phyloP scores from a whole-genome alignment of 1,284 basidiomycete genomes.

The Ceratobasidium sp. region DNA sequence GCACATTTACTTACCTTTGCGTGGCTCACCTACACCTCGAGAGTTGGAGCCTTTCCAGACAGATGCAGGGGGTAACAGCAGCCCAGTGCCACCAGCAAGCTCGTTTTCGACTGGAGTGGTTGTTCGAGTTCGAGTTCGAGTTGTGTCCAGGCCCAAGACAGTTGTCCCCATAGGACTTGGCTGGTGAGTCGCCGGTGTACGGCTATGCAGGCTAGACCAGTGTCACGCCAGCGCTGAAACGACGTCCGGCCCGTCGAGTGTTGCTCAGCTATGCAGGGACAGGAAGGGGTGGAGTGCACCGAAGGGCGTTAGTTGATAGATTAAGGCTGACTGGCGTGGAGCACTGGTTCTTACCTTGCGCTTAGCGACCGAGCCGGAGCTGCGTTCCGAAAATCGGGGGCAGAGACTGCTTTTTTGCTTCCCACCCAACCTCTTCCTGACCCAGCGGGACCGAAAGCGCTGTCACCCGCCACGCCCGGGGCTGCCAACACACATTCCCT shows the following conservation, averaged over 20 bases:
- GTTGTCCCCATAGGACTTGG: slow-evolving; percentile 5
- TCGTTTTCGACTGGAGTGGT: slow-evolving; percentile 17
- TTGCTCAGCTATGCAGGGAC: slow-evolving; percentile 5
- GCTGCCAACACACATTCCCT: slow-evolving; percentile 1
- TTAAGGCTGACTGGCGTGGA: slow-evolving; percentile 24
- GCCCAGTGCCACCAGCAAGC: neutral
- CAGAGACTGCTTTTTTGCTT: slow-evolving; percentile 20
- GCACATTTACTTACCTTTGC: slow-evolving; percentile 20
- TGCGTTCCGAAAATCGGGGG: slow-evolving; percentile 14
- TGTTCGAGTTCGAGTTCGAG: neutral
- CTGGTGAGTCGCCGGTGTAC: neutral
- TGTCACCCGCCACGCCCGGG: slow-evolving; percentile 4
- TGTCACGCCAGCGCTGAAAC: slow-evolving; percentile 28
- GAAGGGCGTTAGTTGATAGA: slow-evolving; percentile 30
- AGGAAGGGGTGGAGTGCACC: slow-evolving; percentile 12
- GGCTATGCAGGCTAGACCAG: slow-evolving; percentile 1
- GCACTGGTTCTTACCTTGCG: slow-evolving; percentile 23
- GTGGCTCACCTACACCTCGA: slow-evolving; percentile 13
- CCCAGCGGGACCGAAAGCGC: neutral
- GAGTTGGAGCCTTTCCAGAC: neutral
- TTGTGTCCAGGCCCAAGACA: slow-evolving; percentile 17
- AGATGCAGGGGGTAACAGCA: slow-evolving; percentile 3
- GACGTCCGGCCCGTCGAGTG: slow-evolving; percentile 5
- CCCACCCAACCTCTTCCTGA: slow-evolving; percentile 20
- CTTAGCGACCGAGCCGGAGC: slow-evolving; percentile 27